Percentiles rank a stretch among this genome's conserved stretches.
Evolutionary conservation across 805 yeast species (phyloP).

Genomic region (Spathaspora sp.): DNA sequence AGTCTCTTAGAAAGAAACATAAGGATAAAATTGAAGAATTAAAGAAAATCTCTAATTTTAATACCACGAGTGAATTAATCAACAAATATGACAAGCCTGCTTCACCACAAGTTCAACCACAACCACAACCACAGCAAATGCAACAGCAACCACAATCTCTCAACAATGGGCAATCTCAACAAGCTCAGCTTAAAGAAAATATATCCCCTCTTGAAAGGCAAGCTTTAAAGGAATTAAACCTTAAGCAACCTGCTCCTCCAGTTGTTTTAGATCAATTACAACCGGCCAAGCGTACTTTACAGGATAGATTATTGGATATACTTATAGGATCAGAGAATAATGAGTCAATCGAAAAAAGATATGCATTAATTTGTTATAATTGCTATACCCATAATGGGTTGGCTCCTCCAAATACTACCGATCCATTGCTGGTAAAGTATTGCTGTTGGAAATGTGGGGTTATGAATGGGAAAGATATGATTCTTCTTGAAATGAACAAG

Average conservation of each 20-base stretch:
- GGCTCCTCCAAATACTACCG: constrained; percentile 63
- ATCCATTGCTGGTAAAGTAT: constrained; percentile 50
- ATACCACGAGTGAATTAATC: constrained; percentile 70
- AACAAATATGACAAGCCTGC: constrained; percentile 42
- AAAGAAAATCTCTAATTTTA: constrained; percentile 69
- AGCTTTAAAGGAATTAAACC: constrained; percentile 9
- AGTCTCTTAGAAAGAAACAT: constrained; percentile 41
- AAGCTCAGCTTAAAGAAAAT: not conserved
- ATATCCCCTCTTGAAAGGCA: not conserved
- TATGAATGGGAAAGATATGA: constrained; percentile 25
- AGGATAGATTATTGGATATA: constrained; percentile 35
- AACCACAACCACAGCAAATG: not conserved
- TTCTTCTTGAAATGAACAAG: not conserved
- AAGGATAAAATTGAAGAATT: constrained; percentile 58
- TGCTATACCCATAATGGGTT: constrained; percentile 75
- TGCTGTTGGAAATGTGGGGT: constrained; percentile 65
- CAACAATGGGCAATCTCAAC: not conserved
- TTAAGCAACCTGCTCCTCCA: constrained; percentile 2
- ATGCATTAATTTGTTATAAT: constrained; percentile 66
- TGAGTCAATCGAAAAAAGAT: constrained; percentile 57
- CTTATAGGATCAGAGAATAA: constrained; percentile 55
- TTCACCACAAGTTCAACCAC: not conserved
- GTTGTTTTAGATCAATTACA: not conserved
- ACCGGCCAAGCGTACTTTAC: constrained; percentile 19
- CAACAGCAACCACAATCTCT: not conserved